These are phyloP conservation scores for Thalassiosira livingstoniorum DNA, from an alignment of 352 stramenopile genomes.

Conservation along the genomic window DNA sequence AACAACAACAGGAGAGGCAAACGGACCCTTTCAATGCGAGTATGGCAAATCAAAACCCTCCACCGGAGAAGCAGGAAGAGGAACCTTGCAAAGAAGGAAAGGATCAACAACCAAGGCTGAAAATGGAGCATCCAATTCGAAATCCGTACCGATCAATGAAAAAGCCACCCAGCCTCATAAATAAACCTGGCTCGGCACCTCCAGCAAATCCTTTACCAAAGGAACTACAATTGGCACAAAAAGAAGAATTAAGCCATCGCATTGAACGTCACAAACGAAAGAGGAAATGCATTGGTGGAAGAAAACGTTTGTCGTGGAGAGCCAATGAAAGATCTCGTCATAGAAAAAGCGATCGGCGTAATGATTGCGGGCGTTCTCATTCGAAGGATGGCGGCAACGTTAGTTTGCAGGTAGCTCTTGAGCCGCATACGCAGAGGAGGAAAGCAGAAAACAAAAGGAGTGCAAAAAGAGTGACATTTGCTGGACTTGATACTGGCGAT, in stretches of 20 bases:
- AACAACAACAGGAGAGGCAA: not conserved
- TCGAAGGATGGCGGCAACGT: too few relatives aligned
- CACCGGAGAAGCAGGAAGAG: constrained; percentile 4
- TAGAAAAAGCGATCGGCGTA: too few relatives aligned
- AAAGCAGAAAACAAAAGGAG: not conserved
- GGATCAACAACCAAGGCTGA: not conserved
- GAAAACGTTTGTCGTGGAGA: too few relatives aligned
- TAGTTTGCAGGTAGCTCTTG: not conserved
- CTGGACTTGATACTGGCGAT: not conserved
- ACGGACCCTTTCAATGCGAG: too few relatives aligned
- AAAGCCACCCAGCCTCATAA: too few relatives aligned
- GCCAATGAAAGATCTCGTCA: too few relatives aligned
- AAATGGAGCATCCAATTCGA: not conserved
- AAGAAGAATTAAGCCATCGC: not conserved
- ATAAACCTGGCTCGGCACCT: too few relatives aligned
- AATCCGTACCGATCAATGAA: not conserved
- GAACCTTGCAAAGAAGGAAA: not conserved
- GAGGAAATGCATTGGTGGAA: not conserved
- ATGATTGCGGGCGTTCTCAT: too few relatives aligned
- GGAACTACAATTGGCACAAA: not conserved
- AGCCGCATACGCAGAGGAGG: not conserved
- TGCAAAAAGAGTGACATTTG: not conserved
- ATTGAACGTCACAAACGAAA: not conserved
- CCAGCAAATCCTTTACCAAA: constrained; percentile 6
- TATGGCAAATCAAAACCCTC: not conserved